These are phyloP conservation scores for Porpolomopsis calyptriformis DNA, from an alignment of 768 basidiomycete genomes.

Conservation along the genomic window DNA sequence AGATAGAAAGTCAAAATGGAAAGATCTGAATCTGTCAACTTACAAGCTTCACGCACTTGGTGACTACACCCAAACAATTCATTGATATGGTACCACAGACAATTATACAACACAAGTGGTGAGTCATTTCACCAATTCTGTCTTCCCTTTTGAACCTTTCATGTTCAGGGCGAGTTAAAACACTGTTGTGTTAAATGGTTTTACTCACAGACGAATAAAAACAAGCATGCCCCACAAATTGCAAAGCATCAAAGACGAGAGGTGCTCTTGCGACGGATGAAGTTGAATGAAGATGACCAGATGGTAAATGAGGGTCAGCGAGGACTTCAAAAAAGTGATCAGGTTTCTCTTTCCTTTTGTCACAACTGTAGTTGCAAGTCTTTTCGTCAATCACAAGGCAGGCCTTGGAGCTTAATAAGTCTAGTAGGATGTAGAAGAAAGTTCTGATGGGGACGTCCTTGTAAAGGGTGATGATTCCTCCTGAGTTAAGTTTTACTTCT, in stretches of 20 bases:
- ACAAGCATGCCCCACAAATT: slow-evolving; percentile 17
- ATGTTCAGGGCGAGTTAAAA: slow-evolving; percentile 25
- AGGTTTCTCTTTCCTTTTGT: too few species aligned
- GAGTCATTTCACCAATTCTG: slow-evolving; percentile 6
- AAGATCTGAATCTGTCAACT: slow-evolving; percentile 21
- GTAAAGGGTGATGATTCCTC: too few species aligned
- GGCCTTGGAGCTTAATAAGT: too few species aligned
- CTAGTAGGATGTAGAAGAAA: too few species aligned
- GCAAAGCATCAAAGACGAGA: slow-evolving; percentile 10
- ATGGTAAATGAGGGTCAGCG: neutral
- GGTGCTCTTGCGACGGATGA: neutral
- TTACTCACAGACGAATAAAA: slow-evolving; percentile 24
- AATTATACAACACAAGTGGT: slow-evolving; percentile 33
- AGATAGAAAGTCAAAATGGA: slow-evolving; percentile 3
- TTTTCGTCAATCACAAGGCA: too few species aligned
- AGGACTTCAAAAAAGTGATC: too few species aligned
- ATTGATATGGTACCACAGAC: slow-evolving; percentile 26
- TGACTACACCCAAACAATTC: slow-evolving; percentile 25
- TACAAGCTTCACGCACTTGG: slow-evolving; percentile 32
- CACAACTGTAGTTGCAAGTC: neutral
- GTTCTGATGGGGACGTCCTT: neutral
- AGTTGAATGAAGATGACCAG: neutral
- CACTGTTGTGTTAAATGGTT: slow-evolving; percentile 25
- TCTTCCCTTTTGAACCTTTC: neutral
- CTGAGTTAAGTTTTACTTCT: too few species aligned